Conservation (phyloP, 306 rosid species). For the Glycine latifolia region DNA sequence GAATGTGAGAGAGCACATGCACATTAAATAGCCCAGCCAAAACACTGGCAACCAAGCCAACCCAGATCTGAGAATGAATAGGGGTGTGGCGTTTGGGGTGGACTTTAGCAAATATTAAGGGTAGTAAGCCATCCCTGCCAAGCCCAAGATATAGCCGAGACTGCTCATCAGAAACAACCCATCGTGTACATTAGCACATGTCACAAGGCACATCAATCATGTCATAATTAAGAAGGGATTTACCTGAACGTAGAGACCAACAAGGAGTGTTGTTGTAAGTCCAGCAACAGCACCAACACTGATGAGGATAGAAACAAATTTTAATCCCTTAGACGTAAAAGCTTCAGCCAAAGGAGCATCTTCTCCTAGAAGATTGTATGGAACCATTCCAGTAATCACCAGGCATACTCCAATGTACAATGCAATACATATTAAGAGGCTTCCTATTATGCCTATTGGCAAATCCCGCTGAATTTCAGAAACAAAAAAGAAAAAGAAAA, state of each 20-base stretch:
- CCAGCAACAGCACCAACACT: conserved; percentile 97
- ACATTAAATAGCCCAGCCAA: conserved; percentile 89
- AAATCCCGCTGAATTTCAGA: conserved; percentile 80
- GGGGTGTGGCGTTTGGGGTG: conserved; percentile 83
- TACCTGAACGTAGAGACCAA: conserved; percentile 98
- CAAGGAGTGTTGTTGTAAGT: conserved; percentile 95
- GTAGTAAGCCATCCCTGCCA: conserved; percentile 95
- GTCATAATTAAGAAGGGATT: conserved; percentile 45
- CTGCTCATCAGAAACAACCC: conserved; percentile 63
- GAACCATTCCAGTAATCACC: conserved; percentile 99
- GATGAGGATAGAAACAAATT: conserved; percentile 77
- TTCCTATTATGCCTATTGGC: conserved; percentile 95
- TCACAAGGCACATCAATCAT: conserved; percentile 49
- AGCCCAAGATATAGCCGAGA: conserved; percentile 98
- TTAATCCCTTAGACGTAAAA: conserved; percentile 89
- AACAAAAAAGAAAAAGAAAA: conserved; percentile 28
- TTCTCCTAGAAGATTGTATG: conserved; percentile 81
- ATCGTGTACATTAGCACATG: conserved; percentile 44
- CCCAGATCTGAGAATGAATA: conserved; percentile 92
- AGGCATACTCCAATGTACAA: conserved; percentile 91
- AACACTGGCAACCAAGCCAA: conserved; percentile 80
- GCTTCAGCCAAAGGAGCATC: conserved; percentile 98
- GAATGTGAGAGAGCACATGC: conserved; percentile 82
- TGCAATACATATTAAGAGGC: conserved; percentile 81
- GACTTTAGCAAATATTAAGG: conserved; percentile 80